These are phyloP conservation scores for Stylosanthes scabra DNA, from an alignment of 331 rosid genomes.

Conservation along the genomic window DNA sequence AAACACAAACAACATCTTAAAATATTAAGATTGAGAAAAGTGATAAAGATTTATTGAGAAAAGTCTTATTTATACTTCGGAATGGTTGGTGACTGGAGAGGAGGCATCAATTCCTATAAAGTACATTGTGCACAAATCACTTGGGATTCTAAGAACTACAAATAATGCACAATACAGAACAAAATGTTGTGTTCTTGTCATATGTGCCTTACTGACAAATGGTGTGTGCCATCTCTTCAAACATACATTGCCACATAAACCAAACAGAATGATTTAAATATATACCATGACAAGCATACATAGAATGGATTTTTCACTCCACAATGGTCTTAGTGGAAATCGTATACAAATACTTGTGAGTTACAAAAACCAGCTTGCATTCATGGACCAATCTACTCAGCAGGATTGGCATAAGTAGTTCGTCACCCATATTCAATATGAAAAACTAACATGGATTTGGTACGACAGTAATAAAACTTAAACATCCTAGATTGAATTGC, in stretches of 20 bases:
- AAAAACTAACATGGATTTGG: neutral
- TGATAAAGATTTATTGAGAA: neutral
- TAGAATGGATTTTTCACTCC: neutral
- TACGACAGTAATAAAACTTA: neutral
- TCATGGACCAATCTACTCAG: neutral
- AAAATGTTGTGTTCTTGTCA: neutral
- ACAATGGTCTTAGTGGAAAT: neutral
- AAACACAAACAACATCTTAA: neutral
- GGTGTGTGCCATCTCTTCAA: neutral
- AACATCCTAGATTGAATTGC: slow-evolving; percentile 8
- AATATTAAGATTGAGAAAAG: neutral
- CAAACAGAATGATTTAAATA: neutral
- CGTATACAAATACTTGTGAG: neutral
- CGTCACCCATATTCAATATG: slow-evolving; percentile 2
- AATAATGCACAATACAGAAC: neutral
- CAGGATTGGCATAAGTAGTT: neutral
- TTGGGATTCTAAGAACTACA: slow-evolving; percentile 13
- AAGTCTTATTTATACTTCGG: neutral
- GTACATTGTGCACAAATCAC: neutral
- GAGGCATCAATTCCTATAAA: slow-evolving; percentile 23
- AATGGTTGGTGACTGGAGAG: neutral
- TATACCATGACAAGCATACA: slow-evolving; percentile 6
- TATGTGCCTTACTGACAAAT: neutral
- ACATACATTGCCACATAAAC: neutral
- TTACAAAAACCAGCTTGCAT: neutral